These are phyloP conservation scores for Penicillium occitanis DNA, from an alignment of 2,329 filamentous ascomycete genomes.

Conservation along the genomic window DNA sequence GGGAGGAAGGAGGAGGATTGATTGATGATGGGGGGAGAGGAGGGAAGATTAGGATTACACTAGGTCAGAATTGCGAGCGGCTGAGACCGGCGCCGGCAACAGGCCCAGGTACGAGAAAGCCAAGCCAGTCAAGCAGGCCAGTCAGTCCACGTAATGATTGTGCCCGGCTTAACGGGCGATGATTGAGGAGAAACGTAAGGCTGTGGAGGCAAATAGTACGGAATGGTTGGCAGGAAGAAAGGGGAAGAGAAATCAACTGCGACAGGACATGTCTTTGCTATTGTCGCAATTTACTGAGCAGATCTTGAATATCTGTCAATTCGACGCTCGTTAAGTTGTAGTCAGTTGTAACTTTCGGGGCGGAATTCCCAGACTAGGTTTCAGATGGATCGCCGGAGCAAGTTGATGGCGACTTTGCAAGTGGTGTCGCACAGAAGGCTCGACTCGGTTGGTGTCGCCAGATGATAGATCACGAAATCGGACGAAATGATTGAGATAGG, in stretches of 20 bases:
- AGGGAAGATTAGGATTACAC: not conserved
- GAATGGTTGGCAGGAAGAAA: not conserved
- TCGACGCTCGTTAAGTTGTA: not conserved
- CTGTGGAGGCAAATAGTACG: not conserved
- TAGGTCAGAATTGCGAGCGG: constrained; percentile 14
- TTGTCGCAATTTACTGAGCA: not conserved
- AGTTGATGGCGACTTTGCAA: not conserved
- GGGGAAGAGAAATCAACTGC: not conserved
- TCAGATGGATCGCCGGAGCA: constrained; percentile 14
- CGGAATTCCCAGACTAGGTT: constrained; percentile 15
- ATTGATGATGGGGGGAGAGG: not conserved
- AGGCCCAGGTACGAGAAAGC: constrained; percentile 10
- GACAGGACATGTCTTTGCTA: constrained; percentile 5
- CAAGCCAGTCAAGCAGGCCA: constrained; percentile 5
- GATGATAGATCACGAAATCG: not conserved
- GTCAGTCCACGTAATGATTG: constrained; percentile 12
- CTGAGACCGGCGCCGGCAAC: constrained; percentile 12
- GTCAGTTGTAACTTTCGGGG: constrained; percentile 4
- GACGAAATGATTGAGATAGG: not conserved
- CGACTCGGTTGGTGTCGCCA: not conserved
- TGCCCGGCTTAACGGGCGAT: constrained; percentile 7
- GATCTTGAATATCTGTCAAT: not conserved
- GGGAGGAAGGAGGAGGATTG: constrained; percentile 15
- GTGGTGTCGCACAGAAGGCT: not conserved
- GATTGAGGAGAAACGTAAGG: constrained; percentile 12